Base-by-base conservation (phyloP, 257 asterid species). In the Lycium ferocissimum region DNA sequence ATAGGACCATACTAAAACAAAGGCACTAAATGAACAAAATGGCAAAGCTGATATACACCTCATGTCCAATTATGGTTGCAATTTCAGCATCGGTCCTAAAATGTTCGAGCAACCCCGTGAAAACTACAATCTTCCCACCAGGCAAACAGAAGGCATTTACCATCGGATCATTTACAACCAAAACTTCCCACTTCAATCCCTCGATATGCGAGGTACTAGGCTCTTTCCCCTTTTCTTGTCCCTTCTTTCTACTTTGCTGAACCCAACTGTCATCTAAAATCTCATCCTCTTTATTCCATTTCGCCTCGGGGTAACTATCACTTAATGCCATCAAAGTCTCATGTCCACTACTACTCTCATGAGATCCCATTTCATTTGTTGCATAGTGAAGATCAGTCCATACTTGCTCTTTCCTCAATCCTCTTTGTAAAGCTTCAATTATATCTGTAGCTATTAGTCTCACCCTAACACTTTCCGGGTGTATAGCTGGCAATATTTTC, bases 71-170 rank as follows among this genome's bases (percentile, higher is more conserved):
- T 51, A 95, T 83, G 13, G 99, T 95, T 43, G 99, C 99, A 83
- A 97, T 83, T 88, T 97, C 99, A 67, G 96, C 88, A 89, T 97
- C 98, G 0, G 98, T 90, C 83, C 69, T 89, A 70, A 97, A 97
- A 91, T 93, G 97, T 35, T 94, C 83, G 22, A 95, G 94, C 93
- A 97, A 89, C 43, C 98, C 98, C 0, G 98, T 93, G 84, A 94
- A 94, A 61, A 97, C 99, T 35, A 97, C 98, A 89, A 97, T 97
- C 93, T 97, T 97, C 26, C 99, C 98, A 84, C 99, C 98, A 82
- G 99, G 98, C 91, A 92, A 82, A 87, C 97, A 93, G 9, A 91
- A 91, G 4, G 99, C 99, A 87, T 97, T 92, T 45, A 95, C 89
- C 84, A 89, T 65, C 80, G 99, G 96, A 37, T 92, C 93, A 81